A percentile compares a stretch with the other conserved stretches of the same genome.
These are phyloP conservation scores for Fagus sylvatica DNA, from an alignment of 306 rosid genomes.

Conservation along the genomic window DNA sequence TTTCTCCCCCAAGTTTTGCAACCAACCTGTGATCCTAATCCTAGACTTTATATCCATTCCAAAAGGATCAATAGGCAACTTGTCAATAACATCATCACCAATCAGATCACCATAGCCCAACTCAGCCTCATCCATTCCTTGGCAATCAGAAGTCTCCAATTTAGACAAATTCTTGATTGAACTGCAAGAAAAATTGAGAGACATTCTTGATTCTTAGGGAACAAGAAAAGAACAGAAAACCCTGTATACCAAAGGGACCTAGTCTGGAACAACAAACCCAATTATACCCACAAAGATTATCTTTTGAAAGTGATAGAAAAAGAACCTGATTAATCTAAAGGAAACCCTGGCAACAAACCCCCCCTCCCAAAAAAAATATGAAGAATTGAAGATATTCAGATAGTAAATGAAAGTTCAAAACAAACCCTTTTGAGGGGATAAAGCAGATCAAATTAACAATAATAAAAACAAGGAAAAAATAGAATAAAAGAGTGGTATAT, in stretches of 20 bases:
- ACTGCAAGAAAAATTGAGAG: constrained; percentile 27
- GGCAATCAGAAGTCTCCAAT: constrained; percentile 13
- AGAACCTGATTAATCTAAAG: not conserved
- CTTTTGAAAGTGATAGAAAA: not conserved
- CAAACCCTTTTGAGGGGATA: not conserved
- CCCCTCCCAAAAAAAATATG: not conserved
- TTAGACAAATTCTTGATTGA: constrained; percentile 22
- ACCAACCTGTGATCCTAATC: constrained; percentile 51
- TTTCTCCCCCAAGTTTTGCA: constrained; percentile 39
- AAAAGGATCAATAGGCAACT: constrained; percentile 70
- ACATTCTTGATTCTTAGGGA: constrained; percentile 21
- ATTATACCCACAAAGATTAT: not conserved
- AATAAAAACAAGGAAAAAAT: too few relatives aligned
- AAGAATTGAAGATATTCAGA: not conserved
- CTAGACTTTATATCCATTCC: constrained; percentile 54
- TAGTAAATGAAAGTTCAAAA: not conserved
- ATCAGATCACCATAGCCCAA: constrained; percentile 26
- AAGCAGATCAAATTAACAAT: not conserved
- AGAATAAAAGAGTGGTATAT: too few relatives aligned
- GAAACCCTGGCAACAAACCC: not conserved
- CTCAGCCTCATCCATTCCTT: constrained; percentile 25
- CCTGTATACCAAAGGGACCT: constrained; percentile 20
- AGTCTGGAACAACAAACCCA: not conserved
- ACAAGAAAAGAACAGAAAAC: not conserved
- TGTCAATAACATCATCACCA: constrained; percentile 51